phyloP scores from a whole-genome alignment of 2,329 filamentous ascomycete species.

The Fusarium sp. region DNA sequence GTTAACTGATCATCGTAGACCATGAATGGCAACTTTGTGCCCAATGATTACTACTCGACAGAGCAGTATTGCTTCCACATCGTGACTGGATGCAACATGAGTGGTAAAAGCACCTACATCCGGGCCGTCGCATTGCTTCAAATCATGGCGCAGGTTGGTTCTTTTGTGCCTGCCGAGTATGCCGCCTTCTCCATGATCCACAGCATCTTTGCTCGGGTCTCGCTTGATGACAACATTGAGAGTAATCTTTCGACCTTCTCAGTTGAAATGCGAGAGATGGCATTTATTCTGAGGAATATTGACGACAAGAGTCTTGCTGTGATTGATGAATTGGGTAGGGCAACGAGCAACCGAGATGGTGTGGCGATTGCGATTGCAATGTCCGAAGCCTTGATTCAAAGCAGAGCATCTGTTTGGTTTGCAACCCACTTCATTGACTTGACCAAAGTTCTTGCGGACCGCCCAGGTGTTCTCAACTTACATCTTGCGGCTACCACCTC shows the following conservation, averaged over 20 bases:
- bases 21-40: conserved; percentile 76
- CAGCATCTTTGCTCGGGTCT: conserved; percentile 88
- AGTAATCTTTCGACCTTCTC: conserved; percentile 94
- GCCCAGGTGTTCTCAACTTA: conserved; percentile 82
- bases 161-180: conserved; percentile 87
- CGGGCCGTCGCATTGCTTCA: conserved; percentile 83
- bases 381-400: conserved; percentile 86
- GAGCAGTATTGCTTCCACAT: conserved; percentile 88
- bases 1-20: conserved; percentile 53
- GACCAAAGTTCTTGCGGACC: conserved; percentile 77
- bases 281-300: conserved; percentile 88
- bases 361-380: conserved; percentile 90
- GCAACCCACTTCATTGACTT: conserved; percentile 92
- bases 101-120: conserved; percentile 96
- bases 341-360: conserved; percentile 89
- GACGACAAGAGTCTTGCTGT: conserved; percentile 81
- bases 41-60: conserved; percentile 90
- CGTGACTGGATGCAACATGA: conserved; percentile 98
- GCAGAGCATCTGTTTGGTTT: conserved; percentile 86
- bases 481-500: conserved; percentile 80
- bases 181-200: conserved; percentile 83
- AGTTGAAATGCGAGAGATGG: conserved; percentile 94
- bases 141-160: conserved; percentile 94
- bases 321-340: conserved; percentile 91
- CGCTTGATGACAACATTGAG: conserved; percentile 88